Conservation (phyloP, 2,329 filamentous ascomycete genomes). For the Emericellopsis atlantica region DNA sequence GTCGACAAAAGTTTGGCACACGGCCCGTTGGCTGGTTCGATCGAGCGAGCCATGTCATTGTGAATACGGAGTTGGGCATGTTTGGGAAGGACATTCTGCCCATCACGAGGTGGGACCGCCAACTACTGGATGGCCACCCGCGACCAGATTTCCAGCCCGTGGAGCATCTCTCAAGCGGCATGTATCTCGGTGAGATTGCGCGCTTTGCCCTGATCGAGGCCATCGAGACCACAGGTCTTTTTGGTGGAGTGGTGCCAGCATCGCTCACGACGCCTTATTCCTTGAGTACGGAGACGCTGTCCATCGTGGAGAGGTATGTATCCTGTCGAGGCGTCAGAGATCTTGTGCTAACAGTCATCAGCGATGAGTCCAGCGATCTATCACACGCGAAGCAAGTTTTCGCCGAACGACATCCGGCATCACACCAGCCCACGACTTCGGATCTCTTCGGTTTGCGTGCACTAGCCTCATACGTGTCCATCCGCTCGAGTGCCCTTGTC, state of each 20-base stretch:
- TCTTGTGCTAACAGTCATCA: not conserved
- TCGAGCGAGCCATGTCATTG: constrained; percentile 46
- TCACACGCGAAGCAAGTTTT: constrained; percentile 34
- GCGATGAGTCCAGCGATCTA: constrained; percentile 10
- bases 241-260: constrained; percentile 43
- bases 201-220: constrained; percentile 46
- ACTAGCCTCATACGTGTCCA: constrained; percentile 41
- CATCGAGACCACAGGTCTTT: constrained; percentile 36
- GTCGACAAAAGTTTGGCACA: constrained; percentile 40
- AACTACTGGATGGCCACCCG: constrained; percentile 37
- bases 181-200: constrained; percentile 54
- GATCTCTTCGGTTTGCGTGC: constrained; percentile 40
- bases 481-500: constrained; percentile 45
- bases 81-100: constrained; percentile 48
- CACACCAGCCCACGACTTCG: constrained; percentile 21
- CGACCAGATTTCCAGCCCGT: constrained; percentile 49
- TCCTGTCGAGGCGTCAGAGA: not conserved
- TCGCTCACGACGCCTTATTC: constrained; percentile 41
- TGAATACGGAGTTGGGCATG: constrained; percentile 58
- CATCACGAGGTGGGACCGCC: constrained; percentile 46
- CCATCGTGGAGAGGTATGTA: constrained; percentile 42
- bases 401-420: constrained; percentile 33
- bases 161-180: constrained; percentile 51
- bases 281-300: constrained; percentile 47
- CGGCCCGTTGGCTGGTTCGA: constrained; percentile 44